phyloP scores from a whole-genome alignment of 306 rosid species.

The Erythrophleum fordii region DNA sequence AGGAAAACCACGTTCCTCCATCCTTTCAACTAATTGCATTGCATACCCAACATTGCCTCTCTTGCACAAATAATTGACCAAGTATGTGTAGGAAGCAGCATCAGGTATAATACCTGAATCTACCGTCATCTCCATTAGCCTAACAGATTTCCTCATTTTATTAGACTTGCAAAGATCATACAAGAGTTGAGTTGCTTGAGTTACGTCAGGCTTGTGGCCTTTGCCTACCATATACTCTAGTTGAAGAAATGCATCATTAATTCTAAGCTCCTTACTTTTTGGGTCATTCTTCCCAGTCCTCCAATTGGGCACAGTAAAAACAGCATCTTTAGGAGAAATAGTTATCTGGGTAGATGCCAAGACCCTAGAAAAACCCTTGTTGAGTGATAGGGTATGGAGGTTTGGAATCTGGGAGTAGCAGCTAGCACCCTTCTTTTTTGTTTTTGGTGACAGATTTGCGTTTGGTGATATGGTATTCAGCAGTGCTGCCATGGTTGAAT shows the following conservation, averaged over 20 bases:
- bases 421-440: slow-evolving; percentile 49
- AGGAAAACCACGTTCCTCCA: slow-evolving; percentile 75
- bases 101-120: slow-evolving; percentile 76
- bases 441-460: slow-evolving; percentile 48
- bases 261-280: slow-evolving; percentile 56
- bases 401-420: slow-evolving; percentile 55
- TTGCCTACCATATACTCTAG: slow-evolving; percentile 67
- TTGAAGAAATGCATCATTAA: slow-evolving; percentile 69
- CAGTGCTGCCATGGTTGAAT: slow-evolving; percentile 59
- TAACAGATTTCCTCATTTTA: slow-evolving; percentile 69
- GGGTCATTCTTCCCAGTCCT: slow-evolving; percentile 60
- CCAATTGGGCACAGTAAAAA: slow-evolving; percentile 76
- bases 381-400: slow-evolving; percentile 51
- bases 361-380: slow-evolving; percentile 71
- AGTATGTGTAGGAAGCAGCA: slow-evolving; percentile 67
- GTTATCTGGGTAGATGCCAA: slow-evolving; percentile 64
- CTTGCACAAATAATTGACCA: slow-evolving; percentile 77
- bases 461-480: slow-evolving; percentile 57
- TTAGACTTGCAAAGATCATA: slow-evolving; percentile 80
- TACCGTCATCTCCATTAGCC: slow-evolving; percentile 83
- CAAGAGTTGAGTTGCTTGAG: slow-evolving; percentile 78
- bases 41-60: slow-evolving; percentile 90
- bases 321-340: slow-evolving; percentile 65
- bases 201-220: slow-evolving; percentile 78
- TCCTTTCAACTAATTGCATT: slow-evolving; percentile 84